Evolutionary conservation across 371 early-diverging fungal species (phyloP), one percentile per base, ranked within the genome.

Genomic region (Syncephalis plumigaleata): DNA sequence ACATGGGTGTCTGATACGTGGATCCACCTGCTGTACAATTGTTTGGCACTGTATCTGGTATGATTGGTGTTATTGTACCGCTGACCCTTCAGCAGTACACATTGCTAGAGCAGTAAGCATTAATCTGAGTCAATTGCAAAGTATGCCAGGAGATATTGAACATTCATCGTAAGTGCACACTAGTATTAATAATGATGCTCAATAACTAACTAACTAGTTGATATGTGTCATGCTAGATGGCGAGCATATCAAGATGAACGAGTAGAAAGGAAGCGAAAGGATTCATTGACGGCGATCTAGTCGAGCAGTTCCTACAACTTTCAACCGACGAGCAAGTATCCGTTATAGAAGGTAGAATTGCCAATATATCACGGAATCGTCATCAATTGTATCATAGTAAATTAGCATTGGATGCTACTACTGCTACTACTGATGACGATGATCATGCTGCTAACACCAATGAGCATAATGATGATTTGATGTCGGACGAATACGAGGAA

Each of bases 221-320:
- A 42, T 37, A 25, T 18, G 31, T 21, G 5, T 36, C 16, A 38
- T 26, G 26, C 44, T 20, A 63, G 64, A 9, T 91, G 81, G 80
- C 67, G 89, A 18, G 56, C 55, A 2, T 86, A 72, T 53, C 46
- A 49, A 25, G 75, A 67, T 26, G 70, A 81, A 17, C 64, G 71
- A 49, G 62, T 74, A 39, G 57, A 51, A 0, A 57, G 7, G 57
- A 59, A 21, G 52, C 71, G 20, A 59, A 63, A 38, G 69, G 73
- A 3, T 78, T 83, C 50, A 57, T 94, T 27, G 94, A 95, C 55
- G 95, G 95, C 2, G 93, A 92, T 59, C 51, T 93, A 39, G 66
- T 95, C 11, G 88, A 89, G 57, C 51, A 56, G 46, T 90, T 79
- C 45, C 51, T 86, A 39, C 72, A 79, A 25, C 59, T 88, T 51